Conservation (phyloP, 2,329 filamentous ascomycete genomes). For the Gnomoniopsis sp. region DNA sequence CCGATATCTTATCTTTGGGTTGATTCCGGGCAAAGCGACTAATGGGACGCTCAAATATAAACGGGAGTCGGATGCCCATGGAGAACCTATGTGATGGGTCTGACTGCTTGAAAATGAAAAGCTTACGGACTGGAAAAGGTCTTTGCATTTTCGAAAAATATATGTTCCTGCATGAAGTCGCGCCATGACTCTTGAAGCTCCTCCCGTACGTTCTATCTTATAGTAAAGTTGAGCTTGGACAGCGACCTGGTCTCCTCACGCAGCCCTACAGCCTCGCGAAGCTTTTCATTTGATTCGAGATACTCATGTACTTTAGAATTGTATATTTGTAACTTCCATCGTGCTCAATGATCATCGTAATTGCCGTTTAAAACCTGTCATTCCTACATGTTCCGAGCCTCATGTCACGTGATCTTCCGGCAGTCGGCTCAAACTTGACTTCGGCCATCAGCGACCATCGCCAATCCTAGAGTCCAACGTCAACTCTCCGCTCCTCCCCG, state of each 20-base stretch:
- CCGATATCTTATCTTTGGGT: slow-evolving; percentile 3
- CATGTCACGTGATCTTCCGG: slow-evolving; percentile 7
- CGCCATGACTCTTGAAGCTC: neutral
- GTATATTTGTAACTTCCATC: neutral
- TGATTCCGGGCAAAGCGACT: slow-evolving; percentile 7
- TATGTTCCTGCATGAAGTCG: neutral
- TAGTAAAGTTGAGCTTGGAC: neutral
- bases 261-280: neutral
- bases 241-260: neutral
- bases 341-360: neutral
- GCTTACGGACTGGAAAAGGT: slow-evolving; percentile 10
- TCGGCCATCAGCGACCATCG: slow-evolving; percentile 6
- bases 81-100: neutral
- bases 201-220: neutral
- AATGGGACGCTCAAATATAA: slow-evolving; percentile 9
- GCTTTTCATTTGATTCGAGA: neutral
- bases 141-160: neutral
- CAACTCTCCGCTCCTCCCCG: slow-evolving; percentile 39
- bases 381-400: neutral
- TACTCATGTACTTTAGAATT: neutral
- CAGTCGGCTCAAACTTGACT: slow-evolving; percentile 3
- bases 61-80: slow-evolving; percentile 1
- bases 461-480: neutral
- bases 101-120: slow-evolving; percentile 15
- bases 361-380: neutral